phyloP scores from a whole-genome alignment of 2,329 filamentous ascomycete species.

The Sporothrix pallida region DNA sequence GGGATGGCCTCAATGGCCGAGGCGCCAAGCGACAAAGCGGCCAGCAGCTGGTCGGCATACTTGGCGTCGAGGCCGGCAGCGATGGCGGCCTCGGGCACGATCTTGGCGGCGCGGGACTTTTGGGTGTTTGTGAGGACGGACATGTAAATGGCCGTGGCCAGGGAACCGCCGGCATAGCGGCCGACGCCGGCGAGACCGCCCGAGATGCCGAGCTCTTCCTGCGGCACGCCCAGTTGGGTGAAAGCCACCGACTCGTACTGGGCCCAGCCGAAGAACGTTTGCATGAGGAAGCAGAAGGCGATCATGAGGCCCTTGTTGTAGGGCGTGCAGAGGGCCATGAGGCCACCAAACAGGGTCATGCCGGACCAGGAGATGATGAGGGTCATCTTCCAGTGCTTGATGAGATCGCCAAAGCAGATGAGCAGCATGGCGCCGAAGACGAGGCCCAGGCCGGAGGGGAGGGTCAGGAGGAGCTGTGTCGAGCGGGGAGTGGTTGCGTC shows the following conservation, averaged over 20 bases:
- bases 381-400: slow-evolving; percentile 55
- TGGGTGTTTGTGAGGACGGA: slow-evolving; percentile 32
- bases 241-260: slow-evolving; percentile 41
- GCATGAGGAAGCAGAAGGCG: slow-evolving; percentile 52
- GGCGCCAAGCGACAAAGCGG: slow-evolving; percentile 19
- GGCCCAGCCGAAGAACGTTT: slow-evolving; percentile 34
- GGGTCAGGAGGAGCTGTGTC: slow-evolving; percentile 44
- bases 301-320: slow-evolving; percentile 53
- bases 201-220: slow-evolving; percentile 38
- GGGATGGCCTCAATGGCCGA: slow-evolving; percentile 30
- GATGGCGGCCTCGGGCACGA: slow-evolving; percentile 28
- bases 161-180: slow-evolving; percentile 33
- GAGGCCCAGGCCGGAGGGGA: slow-evolving; percentile 55
- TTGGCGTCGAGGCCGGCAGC: slow-evolving; percentile 25
- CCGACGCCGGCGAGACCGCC: slow-evolving; percentile 30
- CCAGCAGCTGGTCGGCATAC: slow-evolving; percentile 22
- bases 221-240: slow-evolving; percentile 45
- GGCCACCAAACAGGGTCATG: slow-evolving; percentile 54
- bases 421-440: slow-evolving; percentile 51
- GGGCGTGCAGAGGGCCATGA: slow-evolving; percentile 52
- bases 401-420: slow-evolving; percentile 49
- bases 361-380: slow-evolving; percentile 50
- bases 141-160: slow-evolving; percentile 30
- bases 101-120: slow-evolving; percentile 18
- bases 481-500: slow-evolving; percentile 43